A percentile compares a stretch with the other conserved stretches of the same genome.
Conservation (phyloP, 176 grass and related monocot genomes). For the Lolium multiflorum region DNA sequence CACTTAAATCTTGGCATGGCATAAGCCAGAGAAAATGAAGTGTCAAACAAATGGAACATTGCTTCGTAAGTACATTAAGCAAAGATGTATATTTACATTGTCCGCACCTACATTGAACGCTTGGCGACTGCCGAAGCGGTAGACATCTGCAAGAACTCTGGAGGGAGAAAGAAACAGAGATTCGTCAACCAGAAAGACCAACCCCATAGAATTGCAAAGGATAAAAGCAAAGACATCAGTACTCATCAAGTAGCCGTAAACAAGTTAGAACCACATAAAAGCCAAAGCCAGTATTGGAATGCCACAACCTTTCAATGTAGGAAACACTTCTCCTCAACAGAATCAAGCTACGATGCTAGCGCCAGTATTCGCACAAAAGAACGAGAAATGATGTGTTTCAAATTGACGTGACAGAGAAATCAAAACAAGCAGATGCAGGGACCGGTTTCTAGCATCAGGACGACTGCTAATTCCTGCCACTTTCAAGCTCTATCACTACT, state of each 20-base stretch:
- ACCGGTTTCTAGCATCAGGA: neutral
- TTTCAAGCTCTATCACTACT: neutral
- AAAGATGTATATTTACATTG: slow-evolving; percentile 39
- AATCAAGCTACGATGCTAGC: neutral
- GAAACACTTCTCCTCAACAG: neutral
- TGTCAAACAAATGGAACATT: slow-evolving; percentile 9
- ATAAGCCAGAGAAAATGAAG: slow-evolving; percentile 14
- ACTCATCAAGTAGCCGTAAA: neutral
- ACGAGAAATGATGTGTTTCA: neutral
- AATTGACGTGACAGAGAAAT: neutral
- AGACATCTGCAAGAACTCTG: slow-evolving; percentile 90
- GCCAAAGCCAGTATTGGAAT: neutral
- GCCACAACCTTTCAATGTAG: neutral
- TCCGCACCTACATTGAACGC: slow-evolving; percentile 96
- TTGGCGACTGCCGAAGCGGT: slow-evolving; percentile 73
- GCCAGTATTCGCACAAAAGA: neutral
- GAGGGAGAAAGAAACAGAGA: slow-evolving; percentile 23
- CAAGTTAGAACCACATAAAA: neutral
- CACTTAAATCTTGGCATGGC: neutral
- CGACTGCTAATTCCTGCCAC: neutral
- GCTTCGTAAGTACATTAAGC: neutral
- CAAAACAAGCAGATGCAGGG: neutral
- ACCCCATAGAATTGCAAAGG: neutral
- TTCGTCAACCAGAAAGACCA: neutral
- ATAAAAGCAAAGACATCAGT: neutral